A percentile compares a stretch with the other conserved stretches of the same genome.
Conservation (phyloP, 2,329 filamentous ascomycete species). For the Ophiostoma australiae region DNA sequence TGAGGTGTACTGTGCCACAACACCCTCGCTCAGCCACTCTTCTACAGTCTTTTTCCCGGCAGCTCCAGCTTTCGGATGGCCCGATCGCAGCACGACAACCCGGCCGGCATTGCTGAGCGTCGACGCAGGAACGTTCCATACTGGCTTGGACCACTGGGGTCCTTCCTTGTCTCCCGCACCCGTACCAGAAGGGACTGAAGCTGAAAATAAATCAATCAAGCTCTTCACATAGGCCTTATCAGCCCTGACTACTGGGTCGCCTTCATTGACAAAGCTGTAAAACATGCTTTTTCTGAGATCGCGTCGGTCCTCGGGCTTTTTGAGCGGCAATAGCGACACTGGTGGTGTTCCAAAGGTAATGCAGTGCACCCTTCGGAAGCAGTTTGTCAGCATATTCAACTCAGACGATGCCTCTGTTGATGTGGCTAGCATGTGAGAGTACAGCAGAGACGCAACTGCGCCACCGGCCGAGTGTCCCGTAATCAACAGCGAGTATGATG, state of each 20-base stretch:
- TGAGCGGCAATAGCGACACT: constrained; percentile 64
- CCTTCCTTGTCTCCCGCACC: not conserved
- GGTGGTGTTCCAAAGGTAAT: constrained; percentile 82
- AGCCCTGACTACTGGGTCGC: constrained; percentile 72
- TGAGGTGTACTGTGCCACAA: constrained; percentile 62
- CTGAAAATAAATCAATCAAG: constrained; percentile 64
- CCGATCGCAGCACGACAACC: constrained; percentile 61
- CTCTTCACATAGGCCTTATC: constrained; percentile 71
- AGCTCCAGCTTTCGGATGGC: constrained; percentile 36
- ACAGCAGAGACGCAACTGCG: constrained; percentile 73
- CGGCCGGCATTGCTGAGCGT: constrained; percentile 66
- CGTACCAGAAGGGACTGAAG: constrained; percentile 45
- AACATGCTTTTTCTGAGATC: constrained; percentile 64
- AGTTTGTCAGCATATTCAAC: constrained; percentile 61
- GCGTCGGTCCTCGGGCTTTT: constrained; percentile 48
- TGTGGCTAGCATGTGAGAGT: constrained; percentile 70
- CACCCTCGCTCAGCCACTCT: constrained; percentile 51
- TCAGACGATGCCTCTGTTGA: constrained; percentile 56
- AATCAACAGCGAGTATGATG: constrained; percentile 66
- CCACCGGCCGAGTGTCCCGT: constrained; percentile 85
- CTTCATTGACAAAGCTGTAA: constrained; percentile 77
- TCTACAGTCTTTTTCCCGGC: constrained; percentile 46
- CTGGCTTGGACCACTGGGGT: constrained; percentile 34
- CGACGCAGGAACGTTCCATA: constrained; percentile 62
- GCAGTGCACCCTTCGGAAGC: constrained; percentile 77